Evolutionary conservation across 495 filamentous ascomycete genomes (phyloP).

Genomic region (Choiromyces venosus): DNA sequence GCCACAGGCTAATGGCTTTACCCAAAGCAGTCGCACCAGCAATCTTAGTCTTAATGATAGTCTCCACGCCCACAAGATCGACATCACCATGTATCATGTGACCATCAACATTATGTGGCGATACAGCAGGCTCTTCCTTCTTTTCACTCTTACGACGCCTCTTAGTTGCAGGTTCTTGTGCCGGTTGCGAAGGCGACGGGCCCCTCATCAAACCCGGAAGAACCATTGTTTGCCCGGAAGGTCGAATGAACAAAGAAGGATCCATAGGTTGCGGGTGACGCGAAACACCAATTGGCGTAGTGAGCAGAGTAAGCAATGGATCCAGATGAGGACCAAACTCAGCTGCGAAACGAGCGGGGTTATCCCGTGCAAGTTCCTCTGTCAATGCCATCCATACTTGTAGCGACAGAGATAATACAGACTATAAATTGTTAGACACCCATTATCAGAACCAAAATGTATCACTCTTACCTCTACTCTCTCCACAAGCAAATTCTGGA

Average conservation of each 20-base stretch:
- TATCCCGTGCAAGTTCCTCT: slow-evolving; percentile 55
- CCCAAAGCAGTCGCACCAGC: slow-evolving; percentile 80
- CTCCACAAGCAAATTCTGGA: slow-evolving; percentile 92
- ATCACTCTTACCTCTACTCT: slow-evolving; percentile 60
- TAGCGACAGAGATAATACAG: slow-evolving; percentile 67
- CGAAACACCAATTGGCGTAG: slow-evolving; percentile 86
- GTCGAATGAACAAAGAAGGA: slow-evolving; percentile 77
- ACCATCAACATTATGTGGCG: slow-evolving; percentile 88
- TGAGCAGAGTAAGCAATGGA: slow-evolving; percentile 67
- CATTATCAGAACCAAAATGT: background rate
- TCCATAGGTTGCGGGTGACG: slow-evolving; percentile 89
- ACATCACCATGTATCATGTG: slow-evolving; percentile 97
- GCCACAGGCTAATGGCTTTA: slow-evolving; percentile 60
- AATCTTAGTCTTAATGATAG: slow-evolving; percentile 79
- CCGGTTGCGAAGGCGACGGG: slow-evolving; percentile 54
- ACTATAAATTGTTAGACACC: slow-evolving; percentile 24
- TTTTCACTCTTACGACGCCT: slow-evolving; percentile 77
- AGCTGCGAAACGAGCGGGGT: slow-evolving; percentile 54
- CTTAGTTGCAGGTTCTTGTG: slow-evolving; percentile 55
- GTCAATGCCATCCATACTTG: slow-evolving; percentile 81
- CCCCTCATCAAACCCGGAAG: slow-evolving; percentile 49
- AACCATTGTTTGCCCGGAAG: slow-evolving; percentile 80
- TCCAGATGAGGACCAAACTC: slow-evolving; percentile 68
- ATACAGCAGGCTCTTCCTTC: slow-evolving; percentile 62
- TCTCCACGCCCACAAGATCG: slow-evolving; percentile 84